These are phyloP conservation scores for Torulaspora pretoriensis DNA, from an alignment of 1,139 yeast species.

Conservation along the genomic window DNA sequence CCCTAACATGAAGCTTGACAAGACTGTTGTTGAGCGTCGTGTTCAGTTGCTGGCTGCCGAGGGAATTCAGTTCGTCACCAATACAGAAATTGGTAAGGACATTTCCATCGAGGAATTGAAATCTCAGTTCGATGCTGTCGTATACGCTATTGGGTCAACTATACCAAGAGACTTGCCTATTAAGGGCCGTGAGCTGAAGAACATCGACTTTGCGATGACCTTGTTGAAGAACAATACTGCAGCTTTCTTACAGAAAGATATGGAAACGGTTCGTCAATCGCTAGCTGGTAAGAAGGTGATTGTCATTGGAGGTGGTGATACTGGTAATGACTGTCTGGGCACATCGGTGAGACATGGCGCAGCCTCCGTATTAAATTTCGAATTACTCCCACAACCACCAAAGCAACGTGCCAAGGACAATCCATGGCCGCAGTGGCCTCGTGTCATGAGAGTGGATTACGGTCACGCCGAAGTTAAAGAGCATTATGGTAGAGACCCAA, in stretches of 20 bases:
- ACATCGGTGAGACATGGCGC: conserved; percentile 98
- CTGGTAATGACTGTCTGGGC: conserved; percentile 98
- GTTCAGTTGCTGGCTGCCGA: conserved; percentile 86
- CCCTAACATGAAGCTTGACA: conserved; percentile 98
- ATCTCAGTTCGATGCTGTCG: conserved; percentile 68
- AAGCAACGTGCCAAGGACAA: conserved; percentile 83
- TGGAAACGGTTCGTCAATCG: conserved; percentile 68
- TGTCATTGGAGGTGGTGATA: conserved; percentile 99
- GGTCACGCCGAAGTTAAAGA: conserved; percentile 95
- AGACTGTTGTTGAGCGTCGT: conserved; percentile 88
- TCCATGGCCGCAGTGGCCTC: conserved; percentile 99
- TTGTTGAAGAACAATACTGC: conserved; percentile 84
- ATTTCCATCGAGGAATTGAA: conserved; percentile 65
- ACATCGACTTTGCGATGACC: conserved; percentile 94
- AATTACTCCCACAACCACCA: conserved; percentile 90
- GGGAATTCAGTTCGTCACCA: conserved; percentile 75
- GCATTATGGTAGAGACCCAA: conserved; percentile 95
- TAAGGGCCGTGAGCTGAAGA: conserved; percentile 87
- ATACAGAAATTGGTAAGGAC: conserved; percentile 81
- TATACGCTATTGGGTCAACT: conserved; percentile 93
- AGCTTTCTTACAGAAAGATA: conserved; percentile 76
- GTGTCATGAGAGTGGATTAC: conserved; percentile 94
- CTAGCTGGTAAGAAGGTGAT: conserved; percentile 85
- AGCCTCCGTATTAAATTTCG: conserved; percentile 90
- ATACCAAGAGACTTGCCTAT: conserved; percentile 92